A percentile compares a stretch with the other conserved stretches of the same genome.
These are phyloP conservation scores for Kwoniella shivajii DNA, from an alignment of 1,284 basidiomycete species.

Conservation along the genomic window DNA sequence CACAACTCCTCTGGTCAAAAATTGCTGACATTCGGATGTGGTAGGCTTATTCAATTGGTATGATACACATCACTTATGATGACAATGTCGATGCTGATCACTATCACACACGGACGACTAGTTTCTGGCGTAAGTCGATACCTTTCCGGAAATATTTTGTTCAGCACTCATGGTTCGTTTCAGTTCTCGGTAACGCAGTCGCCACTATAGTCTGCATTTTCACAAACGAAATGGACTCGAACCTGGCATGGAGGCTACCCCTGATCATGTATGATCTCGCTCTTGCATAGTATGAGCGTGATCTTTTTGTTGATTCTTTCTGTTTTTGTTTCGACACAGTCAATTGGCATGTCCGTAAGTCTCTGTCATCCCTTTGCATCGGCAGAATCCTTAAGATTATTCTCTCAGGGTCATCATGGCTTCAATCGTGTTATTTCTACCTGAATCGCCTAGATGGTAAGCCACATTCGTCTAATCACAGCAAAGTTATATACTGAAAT, in stretches of 20 bases:
- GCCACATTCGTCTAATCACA: not conserved
- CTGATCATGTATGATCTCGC: constrained; percentile 25
- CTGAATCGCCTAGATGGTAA: constrained; percentile 32
- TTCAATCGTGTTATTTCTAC: constrained; percentile 19
- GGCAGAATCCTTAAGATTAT: not conserved
- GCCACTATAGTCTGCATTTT: constrained; percentile 14
- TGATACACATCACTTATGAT: not conserved
- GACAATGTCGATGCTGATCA: not conserved
- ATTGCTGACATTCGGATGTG: not conserved
- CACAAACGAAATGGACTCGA: constrained; percentile 10
- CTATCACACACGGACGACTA: too few species aligned
- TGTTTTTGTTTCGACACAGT: constrained; percentile 7
- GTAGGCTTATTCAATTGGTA: constrained; percentile 9
- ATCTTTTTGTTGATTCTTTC: not conserved
- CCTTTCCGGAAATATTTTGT: not conserved
- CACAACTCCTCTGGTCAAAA: not conserved
- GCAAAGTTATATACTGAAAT: not conserved
- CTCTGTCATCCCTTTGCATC: not conserved
- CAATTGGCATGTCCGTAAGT: constrained; percentile 28
- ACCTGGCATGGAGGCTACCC: constrained; percentile 27
- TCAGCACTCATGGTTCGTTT: not conserved
- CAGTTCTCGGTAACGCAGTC: constrained; percentile 21
- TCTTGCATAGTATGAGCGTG: constrained; percentile 4
- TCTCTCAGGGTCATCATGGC: constrained; percentile 17
- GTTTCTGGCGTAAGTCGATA: constrained; percentile 21